Percentiles rank a stretch among this genome's conserved stretches.
These are phyloP conservation scores for Epichloe coenophiala DNA, from an alignment of 2,329 filamentous ascomycete species.

Conservation along the genomic window DNA sequence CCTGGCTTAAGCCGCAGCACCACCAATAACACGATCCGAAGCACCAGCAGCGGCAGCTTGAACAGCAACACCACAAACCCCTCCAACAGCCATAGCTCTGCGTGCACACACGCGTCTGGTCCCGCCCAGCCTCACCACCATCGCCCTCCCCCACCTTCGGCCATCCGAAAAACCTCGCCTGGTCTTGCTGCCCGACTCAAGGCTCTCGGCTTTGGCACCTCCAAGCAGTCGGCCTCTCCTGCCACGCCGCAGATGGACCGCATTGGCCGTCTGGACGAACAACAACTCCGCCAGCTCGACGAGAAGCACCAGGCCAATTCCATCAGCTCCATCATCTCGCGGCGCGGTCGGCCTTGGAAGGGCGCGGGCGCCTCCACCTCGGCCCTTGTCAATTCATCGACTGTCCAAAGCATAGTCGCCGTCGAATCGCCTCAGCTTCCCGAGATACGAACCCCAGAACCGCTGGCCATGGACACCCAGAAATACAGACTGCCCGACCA, in stretches of 20 bases:
- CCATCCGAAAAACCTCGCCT: conserved; percentile 45
- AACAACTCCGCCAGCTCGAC: conserved; percentile 57
- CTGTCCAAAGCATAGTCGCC: conserved; percentile 12
- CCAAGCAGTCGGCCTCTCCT: conserved; percentile 21
- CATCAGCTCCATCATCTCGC: conserved; percentile 36
- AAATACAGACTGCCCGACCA: conserved; percentile 65
- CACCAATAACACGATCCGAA: conserved; percentile 1
- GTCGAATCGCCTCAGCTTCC: conserved; percentile 28
- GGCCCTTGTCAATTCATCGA: conserved; percentile 14
- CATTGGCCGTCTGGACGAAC: conserved; percentile 56
- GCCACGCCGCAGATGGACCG: conserved; percentile 24
- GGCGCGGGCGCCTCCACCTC: conserved; percentile 35
- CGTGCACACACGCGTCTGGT: conserved; percentile 13
- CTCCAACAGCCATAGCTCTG: conserved; percentile 4
- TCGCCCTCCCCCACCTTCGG: conserved; percentile 16
- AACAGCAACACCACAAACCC: background rate
- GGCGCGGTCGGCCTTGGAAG: conserved; percentile 61
- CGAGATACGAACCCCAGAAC: conserved; percentile 35
- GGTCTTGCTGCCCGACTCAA: conserved; percentile 52
- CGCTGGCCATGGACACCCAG: conserved; percentile 54
- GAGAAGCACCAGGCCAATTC: conserved; percentile 44
- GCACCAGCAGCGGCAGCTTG: conserved; percentile 4
- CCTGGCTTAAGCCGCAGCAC: conserved; percentile 6
- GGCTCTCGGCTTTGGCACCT: conserved; percentile 45
- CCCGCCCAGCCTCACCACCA: conserved; percentile 9